Base-by-base conservation (phyloP, 257 asterid genomes). In the Nicotiana obtusifolia region DNA sequence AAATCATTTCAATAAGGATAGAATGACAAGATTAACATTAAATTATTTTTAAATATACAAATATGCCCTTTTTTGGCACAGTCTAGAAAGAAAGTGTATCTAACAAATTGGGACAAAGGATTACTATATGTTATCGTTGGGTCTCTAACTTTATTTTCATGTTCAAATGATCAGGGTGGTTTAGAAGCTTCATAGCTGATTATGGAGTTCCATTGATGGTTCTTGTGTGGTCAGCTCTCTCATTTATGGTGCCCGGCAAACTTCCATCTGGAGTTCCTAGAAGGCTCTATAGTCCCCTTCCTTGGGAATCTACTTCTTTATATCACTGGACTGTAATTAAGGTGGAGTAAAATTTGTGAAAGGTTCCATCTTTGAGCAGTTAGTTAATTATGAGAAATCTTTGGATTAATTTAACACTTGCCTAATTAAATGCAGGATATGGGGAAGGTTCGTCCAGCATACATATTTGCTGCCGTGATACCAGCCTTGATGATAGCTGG, bases 151-250 rank as follows among this genome's bases (percentile, higher is more conserved):
- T 53, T 15, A 53, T 53, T 53, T 16, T 53, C 7, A 53, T 53
- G n/a, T 16, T 14, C 8, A 53, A 14, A 24, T 76, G 60, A 53
- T 5, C 9, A 76, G 80, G 80, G 30, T 17, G 57, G 22, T 22
- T 76, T 8, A 24, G 80, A 30, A 31, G 64, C 30, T 24, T 76
- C 17, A 11, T 14, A 54, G 60, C 60, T 53, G 60, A 53, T 53
- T 53, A 53, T 53, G 60, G 60, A 53, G 60, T 53, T 53, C 60
- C 80, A 20, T 49, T 76, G 31, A 76, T 76, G 80, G 80, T 76
- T n/a, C 80, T 76, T 44, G 80, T 76, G 37, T 76, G 80, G 80
- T 37, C 80, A n/a, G 64, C 80, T 76, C 61, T 76, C 17, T 76
- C 80, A 41, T 76, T 37, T 44, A 13, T 76, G 30, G 61, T 57